phyloP scores from a whole-genome alignment of 1,284 basidiomycete genomes.

The Cryptococcus sp. region DNA sequence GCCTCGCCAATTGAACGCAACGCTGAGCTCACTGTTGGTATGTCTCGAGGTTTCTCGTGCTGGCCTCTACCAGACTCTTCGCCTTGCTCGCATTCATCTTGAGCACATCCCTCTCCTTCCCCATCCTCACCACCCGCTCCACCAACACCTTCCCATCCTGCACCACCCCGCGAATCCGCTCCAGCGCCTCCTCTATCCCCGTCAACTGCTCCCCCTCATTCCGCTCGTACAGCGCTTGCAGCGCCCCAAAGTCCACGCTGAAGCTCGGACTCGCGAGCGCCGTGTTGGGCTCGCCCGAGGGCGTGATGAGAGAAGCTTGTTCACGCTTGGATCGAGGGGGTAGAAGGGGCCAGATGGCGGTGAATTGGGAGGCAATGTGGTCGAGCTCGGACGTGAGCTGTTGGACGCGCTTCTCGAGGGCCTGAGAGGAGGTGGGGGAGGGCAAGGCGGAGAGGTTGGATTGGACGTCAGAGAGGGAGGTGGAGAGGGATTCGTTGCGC shows the following conservation, averaged over 20 bases:
- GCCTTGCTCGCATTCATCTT: conserved; percentile 87
- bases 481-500: conserved; percentile 34
- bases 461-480: conserved; percentile 37
- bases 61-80: conserved; percentile 80
- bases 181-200: conserved; percentile 64
- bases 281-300: conserved; percentile 53
- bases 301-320: conserved; percentile 58
- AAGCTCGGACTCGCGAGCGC: conserved; percentile 50
- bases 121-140: conserved; percentile 74
- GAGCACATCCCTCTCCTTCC: conserved; percentile 77
- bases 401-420: conserved; percentile 29
- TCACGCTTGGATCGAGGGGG: conserved; percentile 74
- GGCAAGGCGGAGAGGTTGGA: conserved; percentile 20
- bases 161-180: conserved; percentile 71
- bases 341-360: conserved; percentile 71
- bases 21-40: conserved; percentile 62
- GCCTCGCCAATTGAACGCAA: conserved; percentile 66
- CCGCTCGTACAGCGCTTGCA: conserved; percentile 35
- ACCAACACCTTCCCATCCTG: conserved; percentile 76
- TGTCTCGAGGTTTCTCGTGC: conserved; percentile 69
- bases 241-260: conserved; percentile 50
- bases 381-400: conserved; percentile 53
- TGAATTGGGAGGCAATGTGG: conserved; percentile 62
- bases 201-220: conserved; percentile 34
- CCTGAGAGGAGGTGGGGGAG: conserved; percentile 21